Conservation (phyloP, 1,284 basidiomycete genomes). For the Leccinum ponderosum region DNA sequence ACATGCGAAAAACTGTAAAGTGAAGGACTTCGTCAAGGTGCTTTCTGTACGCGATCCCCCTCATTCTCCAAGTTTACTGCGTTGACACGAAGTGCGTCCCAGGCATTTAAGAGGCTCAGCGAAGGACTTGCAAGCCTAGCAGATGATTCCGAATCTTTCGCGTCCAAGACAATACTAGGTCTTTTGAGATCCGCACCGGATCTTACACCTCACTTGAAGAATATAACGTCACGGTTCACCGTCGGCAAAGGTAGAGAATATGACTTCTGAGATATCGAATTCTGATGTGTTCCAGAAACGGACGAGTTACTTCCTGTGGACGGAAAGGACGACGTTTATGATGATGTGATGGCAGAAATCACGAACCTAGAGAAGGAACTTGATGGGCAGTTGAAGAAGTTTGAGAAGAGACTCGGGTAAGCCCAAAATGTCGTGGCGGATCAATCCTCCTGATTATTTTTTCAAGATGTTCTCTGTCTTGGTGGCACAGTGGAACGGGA, state of each 20-base stretch:
- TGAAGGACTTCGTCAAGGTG: conserved; percentile 85
- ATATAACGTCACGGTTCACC: conserved; percentile 72
- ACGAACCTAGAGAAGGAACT: conserved; percentile 66
- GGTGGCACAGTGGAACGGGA: conserved; percentile 85
- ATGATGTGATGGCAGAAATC: conserved; percentile 74
- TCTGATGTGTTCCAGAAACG: conserved; percentile 41
- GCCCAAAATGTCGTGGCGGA: conserved; percentile 16
- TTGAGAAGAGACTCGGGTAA: conserved; percentile 62
- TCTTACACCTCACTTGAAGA: conserved; percentile 65
- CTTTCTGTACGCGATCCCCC: conserved; percentile 53
- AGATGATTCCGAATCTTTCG: conserved; percentile 69
- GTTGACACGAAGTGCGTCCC: conserved; percentile 9
- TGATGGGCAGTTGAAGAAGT: conserved; percentile 62
- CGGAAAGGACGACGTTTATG: conserved; percentile 86
- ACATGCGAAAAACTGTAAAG: conserved; percentile 86
- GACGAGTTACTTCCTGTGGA: conserved; percentile 73
- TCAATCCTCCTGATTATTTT: conserved; percentile 7
- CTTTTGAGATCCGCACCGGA: conserved; percentile 83
- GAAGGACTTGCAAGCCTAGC: conserved; percentile 65
- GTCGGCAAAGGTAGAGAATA: conserved; percentile 56
- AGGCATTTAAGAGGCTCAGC: conserved; percentile 80
- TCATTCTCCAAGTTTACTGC: background rate
- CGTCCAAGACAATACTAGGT: conserved; percentile 72
- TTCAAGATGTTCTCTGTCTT: conserved; percentile 56
- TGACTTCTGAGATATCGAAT: conserved; percentile 9